Percentiles rank a stretch among this genome's conserved stretches.
phyloP scores from a whole-genome alignment of 345 rosid species.

The Erucastrum elatum region DNA sequence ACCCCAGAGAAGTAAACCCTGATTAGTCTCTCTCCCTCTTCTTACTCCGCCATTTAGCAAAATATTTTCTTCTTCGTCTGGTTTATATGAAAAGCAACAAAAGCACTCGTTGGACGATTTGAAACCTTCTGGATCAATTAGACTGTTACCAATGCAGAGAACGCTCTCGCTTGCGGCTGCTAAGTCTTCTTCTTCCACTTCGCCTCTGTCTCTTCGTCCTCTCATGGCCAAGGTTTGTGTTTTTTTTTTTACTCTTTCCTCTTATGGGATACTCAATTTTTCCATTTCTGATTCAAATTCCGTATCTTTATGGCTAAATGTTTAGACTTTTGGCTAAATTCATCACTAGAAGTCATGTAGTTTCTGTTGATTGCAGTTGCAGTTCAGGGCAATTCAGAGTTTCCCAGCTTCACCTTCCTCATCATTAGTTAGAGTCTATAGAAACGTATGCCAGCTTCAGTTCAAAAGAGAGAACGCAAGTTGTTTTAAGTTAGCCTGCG shows the following conservation, averaged over 20 bases:
- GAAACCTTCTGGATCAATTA: conserved; percentile 8
- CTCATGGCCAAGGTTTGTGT: conserved; percentile 56
- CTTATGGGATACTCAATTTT: neutral
- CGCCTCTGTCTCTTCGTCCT: conserved; percentile 41
- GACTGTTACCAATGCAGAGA: conserved; percentile 37
- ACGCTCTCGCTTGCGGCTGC: conserved; percentile 31
- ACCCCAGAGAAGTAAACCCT: conserved; percentile 42
- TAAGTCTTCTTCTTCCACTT: conserved; percentile 37
- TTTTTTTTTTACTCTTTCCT: neutral
- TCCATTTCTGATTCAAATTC: neutral
- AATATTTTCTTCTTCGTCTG: conserved; percentile 14
- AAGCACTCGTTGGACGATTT: conserved; percentile 23
- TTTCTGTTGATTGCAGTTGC: conserved; percentile 40
- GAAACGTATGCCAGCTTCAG: conserved; percentile 38
- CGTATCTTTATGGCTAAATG: neutral
- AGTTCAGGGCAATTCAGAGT: conserved; percentile 41
- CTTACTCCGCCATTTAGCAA: conserved; percentile 25
- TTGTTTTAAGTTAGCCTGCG: conserved; percentile 23
- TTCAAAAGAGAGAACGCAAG: conserved; percentile 33
- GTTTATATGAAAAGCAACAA: conserved; percentile 11
- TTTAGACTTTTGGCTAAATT: neutral
- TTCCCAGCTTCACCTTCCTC: conserved; percentile 30
- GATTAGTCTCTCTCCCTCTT: neutral
- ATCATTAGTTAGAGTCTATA: conserved; percentile 18
- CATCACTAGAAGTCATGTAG: conserved; percentile 8